Evolutionary conservation across 2,329 filamentous ascomycete species (phyloP).

Genomic region (Colletotrichum navitas): DNA sequence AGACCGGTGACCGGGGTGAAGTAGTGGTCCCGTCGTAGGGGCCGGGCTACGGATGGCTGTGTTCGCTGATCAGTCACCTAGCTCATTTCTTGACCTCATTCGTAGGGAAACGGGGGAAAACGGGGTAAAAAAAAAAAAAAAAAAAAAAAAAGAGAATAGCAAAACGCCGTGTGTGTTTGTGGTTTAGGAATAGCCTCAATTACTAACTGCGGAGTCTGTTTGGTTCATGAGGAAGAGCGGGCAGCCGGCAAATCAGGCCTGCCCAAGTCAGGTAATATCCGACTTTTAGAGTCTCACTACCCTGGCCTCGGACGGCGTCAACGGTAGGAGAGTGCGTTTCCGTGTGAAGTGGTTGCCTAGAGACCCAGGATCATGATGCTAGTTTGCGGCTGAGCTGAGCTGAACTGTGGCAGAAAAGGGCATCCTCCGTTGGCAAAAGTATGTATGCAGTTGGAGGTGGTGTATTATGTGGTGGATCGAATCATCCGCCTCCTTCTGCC

Average conservation of each 20-base stretch:
- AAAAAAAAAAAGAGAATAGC: background rate
- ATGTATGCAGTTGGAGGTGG: background rate
- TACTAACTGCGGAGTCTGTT: slow-evolving; percentile 35
- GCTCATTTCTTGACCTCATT: background rate
- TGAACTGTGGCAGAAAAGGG: slow-evolving; percentile 19
- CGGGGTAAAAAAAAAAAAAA: too few relatives aligned
- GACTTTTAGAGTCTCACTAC: slow-evolving; percentile 30
- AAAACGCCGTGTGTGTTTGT: background rate
- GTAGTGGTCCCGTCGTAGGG: slow-evolving; percentile 53
- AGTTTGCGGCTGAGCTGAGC: slow-evolving; percentile 40
- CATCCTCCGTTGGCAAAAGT: slow-evolving; percentile 31
- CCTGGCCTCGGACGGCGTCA: slow-evolving; percentile 7
- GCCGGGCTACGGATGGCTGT: slow-evolving; percentile 26
- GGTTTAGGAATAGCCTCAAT: slow-evolving; percentile 25
- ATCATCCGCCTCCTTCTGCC: slow-evolving; percentile 20
- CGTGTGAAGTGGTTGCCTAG: slow-evolving; percentile 30
- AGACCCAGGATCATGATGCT: slow-evolving; percentile 38
- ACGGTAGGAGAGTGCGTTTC: slow-evolving; percentile 14
- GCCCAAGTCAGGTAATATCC: slow-evolving; percentile 9
- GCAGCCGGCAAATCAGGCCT: background rate
- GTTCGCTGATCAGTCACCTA: background rate
- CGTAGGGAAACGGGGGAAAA: too few relatives aligned
- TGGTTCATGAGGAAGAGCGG: slow-evolving; percentile 25
- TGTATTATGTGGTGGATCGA: slow-evolving; percentile 30
- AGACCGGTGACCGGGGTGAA: slow-evolving; percentile 72